Evolutionary conservation across 768 basidiomycete genomes (phyloP).

Genomic region (Auricularia sp.): DNA sequence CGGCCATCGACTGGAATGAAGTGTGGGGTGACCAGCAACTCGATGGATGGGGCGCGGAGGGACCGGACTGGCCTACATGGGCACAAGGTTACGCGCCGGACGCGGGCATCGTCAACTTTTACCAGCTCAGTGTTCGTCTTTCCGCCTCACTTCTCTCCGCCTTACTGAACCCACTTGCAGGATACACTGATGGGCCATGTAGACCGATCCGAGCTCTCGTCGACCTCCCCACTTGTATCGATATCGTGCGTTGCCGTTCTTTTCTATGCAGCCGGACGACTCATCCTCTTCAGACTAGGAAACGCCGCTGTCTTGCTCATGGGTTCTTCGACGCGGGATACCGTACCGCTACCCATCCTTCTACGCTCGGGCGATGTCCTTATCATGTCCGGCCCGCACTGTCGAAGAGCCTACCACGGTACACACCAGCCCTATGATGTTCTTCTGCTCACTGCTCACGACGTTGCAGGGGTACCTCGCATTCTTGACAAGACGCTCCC

Average conservation of each 20-base stretch:
- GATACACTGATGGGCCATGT: slow-evolving; percentile 96
- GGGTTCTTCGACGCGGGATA: slow-evolving; percentile 70
- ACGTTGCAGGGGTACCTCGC: slow-evolving; percentile 62
- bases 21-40: slow-evolving; percentile 36
- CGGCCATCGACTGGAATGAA: slow-evolving; percentile 53
- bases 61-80: slow-evolving; percentile 67
- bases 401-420: slow-evolving; percentile 90
- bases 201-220: slow-evolving; percentile 92
- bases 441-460: not conserved
- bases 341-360: slow-evolving; percentile 67
- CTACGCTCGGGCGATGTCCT: slow-evolving; percentile 86
- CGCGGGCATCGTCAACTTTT: slow-evolving; percentile 95
- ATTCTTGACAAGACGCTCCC: slow-evolving; percentile 79
- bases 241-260: slow-evolving; percentile 59
- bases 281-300: slow-evolving; percentile 50
- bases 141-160: not conserved
- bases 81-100: slow-evolving; percentile 78
- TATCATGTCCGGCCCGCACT: slow-evolving; percentile 83
- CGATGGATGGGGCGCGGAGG: slow-evolving; percentile 42
- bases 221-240: slow-evolving; percentile 85
- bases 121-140: slow-evolving; percentile 54
- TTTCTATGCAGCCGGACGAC: not conserved
- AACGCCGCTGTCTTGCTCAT: slow-evolving; percentile 85
- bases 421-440: slow-evolving; percentile 14
- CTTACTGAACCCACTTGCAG: slow-evolving; percentile 19